Base-by-base conservation (phyloP, 345 rosid genomes). In the Pugionium cornutum region DNA sequence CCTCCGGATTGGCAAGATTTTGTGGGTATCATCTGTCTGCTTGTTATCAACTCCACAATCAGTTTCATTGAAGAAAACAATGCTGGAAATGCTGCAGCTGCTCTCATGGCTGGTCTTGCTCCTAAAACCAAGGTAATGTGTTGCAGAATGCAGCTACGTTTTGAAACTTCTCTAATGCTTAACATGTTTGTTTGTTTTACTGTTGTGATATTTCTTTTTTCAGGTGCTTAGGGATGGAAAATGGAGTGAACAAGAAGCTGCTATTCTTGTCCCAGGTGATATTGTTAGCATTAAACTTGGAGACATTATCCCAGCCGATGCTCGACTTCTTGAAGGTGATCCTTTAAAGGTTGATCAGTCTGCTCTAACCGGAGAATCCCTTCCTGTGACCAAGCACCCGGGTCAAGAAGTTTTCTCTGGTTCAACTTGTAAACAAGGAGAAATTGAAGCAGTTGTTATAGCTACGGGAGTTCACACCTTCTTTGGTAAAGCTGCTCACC, bases 281-380 rank as follows among this genome's bases (percentile, higher is more conserved):
- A 75, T 75, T 53, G 71, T 75, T 37, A 75, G 79, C 78, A 80
- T 89, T 66, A 89, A 89, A 69, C 78, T 89, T 67, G 97, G 97
- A 63, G 97, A 87, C 47, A 89, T 89, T 58, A 69, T 89, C 68
- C 94, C 97, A 50, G 97, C 97, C 31, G 97, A 89, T 82, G 94
- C 88, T 45, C 91, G 97, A 51, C 94, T 89, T 40, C 78, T 89
- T 37, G 97, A 89, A 26, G 97, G 97, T 9, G 97, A 89, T 62
- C 85, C 97, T 7, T 79, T 89, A 47, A 89, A 89, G 80, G 84
- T 89, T 73, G 97, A 89, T 58, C 94, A 89, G 64, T 81, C 96
- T 72, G 86, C 94, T 48, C 84, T 89, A 39, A 89, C 96, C 2
- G 96, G 96, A 51, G 97, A 89, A 70, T 89, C 97, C 41, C 85